Evolutionary conservation across 495 filamentous ascomycete genomes (phyloP), one percentile per base, ranked within the genome.

Genomic region (Zalerion maritima): DNA sequence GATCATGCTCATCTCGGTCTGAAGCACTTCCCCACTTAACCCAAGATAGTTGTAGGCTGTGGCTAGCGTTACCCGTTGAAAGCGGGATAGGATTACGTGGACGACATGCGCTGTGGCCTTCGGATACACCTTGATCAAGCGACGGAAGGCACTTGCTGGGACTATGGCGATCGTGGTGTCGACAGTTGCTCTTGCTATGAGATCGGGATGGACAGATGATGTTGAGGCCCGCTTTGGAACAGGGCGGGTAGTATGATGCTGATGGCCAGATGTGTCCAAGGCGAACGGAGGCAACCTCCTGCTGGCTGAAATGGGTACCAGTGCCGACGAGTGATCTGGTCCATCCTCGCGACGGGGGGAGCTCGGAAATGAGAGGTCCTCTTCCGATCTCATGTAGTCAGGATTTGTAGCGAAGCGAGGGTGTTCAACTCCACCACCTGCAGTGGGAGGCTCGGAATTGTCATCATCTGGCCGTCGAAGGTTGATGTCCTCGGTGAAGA

Each of bases 111-210:
- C 81, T 7, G 89, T 93, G 3, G 89, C 89, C 55, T 84, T 86
- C 5, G 89, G 89, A 46, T 94, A 97, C 13, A 94, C 77, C 38
- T 80, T 65, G n/a, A 92, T 97, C 21, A 97, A 59, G 6, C 89
- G 78, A 32, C 83, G 73, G 49, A 97, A 97, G 3, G 89, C 89
- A 41, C 82, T 89, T 4, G 87, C 91, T 3, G 89, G 89, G 38
- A 97, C 96, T 43, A 97, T 89, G 10, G 89, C 89, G 53, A 97
- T 94, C 0, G 91, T 97, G 0, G 87, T 96, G 48, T 97, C 89
- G 13, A 91, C 81, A 18, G 83, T 92, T n/a, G 89, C 89, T 39
- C 89, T 71, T 6, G 85, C 89, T 35, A 96, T 83, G 40, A 97
- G 91, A 49, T 97, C 89, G 8, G 89, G 89, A 54, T 97, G 89